phyloP scores from a whole-genome alignment of 805 yeast species.

The Tetrapisispora taiwanensis region DNA sequence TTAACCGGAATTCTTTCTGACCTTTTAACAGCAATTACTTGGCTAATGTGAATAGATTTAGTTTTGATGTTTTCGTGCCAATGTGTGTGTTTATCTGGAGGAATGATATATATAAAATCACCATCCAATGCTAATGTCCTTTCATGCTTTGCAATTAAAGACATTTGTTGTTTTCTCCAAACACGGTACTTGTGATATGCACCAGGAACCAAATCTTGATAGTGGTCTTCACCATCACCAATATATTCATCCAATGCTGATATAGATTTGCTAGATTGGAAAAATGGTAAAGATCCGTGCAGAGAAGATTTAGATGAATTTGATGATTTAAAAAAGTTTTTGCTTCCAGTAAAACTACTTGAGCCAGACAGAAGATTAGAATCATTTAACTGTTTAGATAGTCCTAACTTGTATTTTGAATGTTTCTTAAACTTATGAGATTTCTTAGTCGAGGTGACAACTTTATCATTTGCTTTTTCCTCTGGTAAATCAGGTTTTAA shows the following conservation, averaged over 20 bases:
- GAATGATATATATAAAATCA: slow-evolving; percentile 75
- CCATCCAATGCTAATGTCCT: slow-evolving; percentile 85
- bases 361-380: slow-evolving; percentile 9
- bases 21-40: slow-evolving; percentile 64
- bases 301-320: slow-evolving; percentile 28
- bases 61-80: slow-evolving; percentile 75
- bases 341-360: slow-evolving; percentile 5
- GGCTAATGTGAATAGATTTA: slow-evolving; percentile 75
- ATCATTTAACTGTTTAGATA: slow-evolving; percentile 12
- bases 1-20: slow-evolving; percentile 65
- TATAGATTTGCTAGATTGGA: slow-evolving; percentile 12
- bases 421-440: slow-evolving; percentile 9
- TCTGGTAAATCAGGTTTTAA: slow-evolving; percentile 11
- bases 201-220: slow-evolving; percentile 32
- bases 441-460: slow-evolving; percentile 3
- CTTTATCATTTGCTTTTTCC: slow-evolving; percentile 1
- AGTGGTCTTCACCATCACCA: slow-evolving; percentile 12
- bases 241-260: slow-evolving; percentile 8
- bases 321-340: slow-evolving; percentile 27
- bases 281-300: slow-evolving; percentile 14
- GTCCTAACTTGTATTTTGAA: slow-evolving; percentile 15
- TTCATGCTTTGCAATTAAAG: slow-evolving; percentile 65
- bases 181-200: slow-evolving; percentile 79
- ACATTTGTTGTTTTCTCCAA: slow-evolving; percentile 80
- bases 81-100: slow-evolving; percentile 68